Base-by-base conservation (phyloP, 345 rosid species). In the Acer campestre region DNA sequence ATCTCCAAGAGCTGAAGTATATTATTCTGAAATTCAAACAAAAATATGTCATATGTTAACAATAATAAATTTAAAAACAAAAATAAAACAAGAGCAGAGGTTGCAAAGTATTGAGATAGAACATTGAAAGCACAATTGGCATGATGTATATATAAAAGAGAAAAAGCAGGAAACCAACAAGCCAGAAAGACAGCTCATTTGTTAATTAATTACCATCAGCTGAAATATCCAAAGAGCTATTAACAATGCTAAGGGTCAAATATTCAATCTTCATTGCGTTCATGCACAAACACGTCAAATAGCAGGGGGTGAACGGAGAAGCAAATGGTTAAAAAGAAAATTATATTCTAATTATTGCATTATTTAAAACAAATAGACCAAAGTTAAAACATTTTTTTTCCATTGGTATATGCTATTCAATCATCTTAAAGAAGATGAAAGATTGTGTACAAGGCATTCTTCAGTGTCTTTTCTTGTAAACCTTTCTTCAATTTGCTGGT, bases 1-100 rank as follows among this genome's bases (percentile, higher is more conserved):
- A 89, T 80, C 90, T 96, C 98, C 95, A 94, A 76, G 63, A 92
- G 88, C 35, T 77, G 80, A 71, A 88, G 63, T 80, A 88, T 74
- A 79, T 87, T 79, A 72, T 80, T 87, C 99, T 96, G 89, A 73
- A 68, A 77, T 74, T 48, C 77, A 83, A 80, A 49, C 46, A 82
- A 70, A 48, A 80, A 61, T 78, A 77, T n/a, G 58, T 59, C 35
- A 62, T 23, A 75, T 4, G 31, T 74, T 40, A 67, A 56, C 55
- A 59, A 81, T 44, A 73, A 42, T 67, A 59, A 53, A 70, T 74
- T 25, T 40, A 61, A 48, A 56, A 10, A 10, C 23, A 46, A 48
- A 11, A 2, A 67, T 23, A 14, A 11, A 17, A 20, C 17, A 49
- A 13, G 16, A 23, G 31, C 53, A 35, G 25, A 38, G 14, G 13